A percentile compares a stretch with the other conserved stretches of the same genome.
Evolutionary conservation across 2,329 filamentous ascomycete species (phyloP).

Genomic region (Alternaria atra): DNA sequence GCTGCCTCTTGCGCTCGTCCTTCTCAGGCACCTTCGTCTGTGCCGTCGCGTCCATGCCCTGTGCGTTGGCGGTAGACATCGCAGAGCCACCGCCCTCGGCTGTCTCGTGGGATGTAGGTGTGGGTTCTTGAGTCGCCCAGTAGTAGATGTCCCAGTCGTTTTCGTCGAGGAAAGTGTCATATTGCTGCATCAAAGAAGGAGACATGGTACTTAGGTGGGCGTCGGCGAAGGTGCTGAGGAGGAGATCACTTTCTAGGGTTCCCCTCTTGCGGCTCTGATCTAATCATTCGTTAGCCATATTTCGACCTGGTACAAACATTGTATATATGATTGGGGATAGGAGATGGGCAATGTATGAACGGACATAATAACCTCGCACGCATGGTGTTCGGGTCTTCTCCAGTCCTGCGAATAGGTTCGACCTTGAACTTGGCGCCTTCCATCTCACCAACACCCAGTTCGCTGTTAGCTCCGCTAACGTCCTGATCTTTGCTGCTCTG

Average conservation of each 20-base stretch:
- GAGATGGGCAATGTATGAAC: conserved; percentile 39
- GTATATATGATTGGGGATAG: neutral
- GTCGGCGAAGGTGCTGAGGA: conserved; percentile 94
- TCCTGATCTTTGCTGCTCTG: conserved; percentile 59
- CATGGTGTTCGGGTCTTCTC: conserved; percentile 86
- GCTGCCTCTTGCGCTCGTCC: conserved; percentile 60
- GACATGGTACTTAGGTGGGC: conserved; percentile 79
- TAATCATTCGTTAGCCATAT: conserved; percentile 50
- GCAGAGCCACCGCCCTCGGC: conserved; percentile 62
- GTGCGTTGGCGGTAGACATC: conserved; percentile 55
- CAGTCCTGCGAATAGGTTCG: conserved; percentile 84
- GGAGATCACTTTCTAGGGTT: conserved; percentile 92
- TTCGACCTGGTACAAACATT: neutral
- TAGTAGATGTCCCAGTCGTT: conserved; percentile 99
- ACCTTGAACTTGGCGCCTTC: conserved; percentile 74
- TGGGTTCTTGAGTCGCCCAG: conserved; percentile 90
- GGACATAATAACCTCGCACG: conserved; percentile 82
- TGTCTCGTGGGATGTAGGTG: conserved; percentile 65
- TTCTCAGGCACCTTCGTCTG: conserved; percentile 55
- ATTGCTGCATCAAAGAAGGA: conserved; percentile 76
- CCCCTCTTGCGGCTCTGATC: conserved; percentile 97
- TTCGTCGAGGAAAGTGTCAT: conserved; percentile 94
- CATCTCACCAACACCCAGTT: conserved; percentile 45
- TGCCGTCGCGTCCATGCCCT: conserved; percentile 56
- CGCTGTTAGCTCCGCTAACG: conserved; percentile 38